Conservation (phyloP, 495 filamentous ascomycete species). For the Hyaloscypha bicolor region DNA sequence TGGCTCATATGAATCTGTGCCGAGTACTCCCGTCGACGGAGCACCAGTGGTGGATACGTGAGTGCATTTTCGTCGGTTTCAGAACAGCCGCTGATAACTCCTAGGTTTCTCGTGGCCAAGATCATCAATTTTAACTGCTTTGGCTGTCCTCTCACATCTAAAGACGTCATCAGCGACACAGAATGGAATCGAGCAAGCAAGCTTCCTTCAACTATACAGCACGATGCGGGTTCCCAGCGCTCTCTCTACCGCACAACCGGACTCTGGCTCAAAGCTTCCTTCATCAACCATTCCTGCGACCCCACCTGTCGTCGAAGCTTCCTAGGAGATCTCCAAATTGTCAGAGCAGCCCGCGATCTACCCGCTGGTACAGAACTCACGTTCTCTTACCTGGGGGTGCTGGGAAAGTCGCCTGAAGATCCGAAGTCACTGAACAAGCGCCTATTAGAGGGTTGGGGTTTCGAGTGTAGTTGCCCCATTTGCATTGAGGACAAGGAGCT, state of each 20-base stretch:
- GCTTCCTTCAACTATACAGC: no score
- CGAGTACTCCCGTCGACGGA: constrained; percentile 42
- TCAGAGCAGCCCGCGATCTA: constrained; percentile 52
- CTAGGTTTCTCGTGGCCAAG: constrained; percentile 39
- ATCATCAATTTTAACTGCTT: constrained; percentile 42
- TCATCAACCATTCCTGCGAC: constrained; percentile 59
- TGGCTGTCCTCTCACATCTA: constrained; percentile 29
- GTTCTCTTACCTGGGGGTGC: background rate
- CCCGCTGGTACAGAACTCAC: constrained; percentile 51
- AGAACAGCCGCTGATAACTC: background rate
- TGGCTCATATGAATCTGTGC: constrained; percentile 39
- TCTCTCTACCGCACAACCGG: constrained; percentile 30
- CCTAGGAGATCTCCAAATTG: constrained; percentile 62
- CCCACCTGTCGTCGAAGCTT: constrained; percentile 50
- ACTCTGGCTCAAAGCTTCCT: constrained; percentile 56
- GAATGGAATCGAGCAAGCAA: no score
- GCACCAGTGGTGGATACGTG: constrained; percentile 37
- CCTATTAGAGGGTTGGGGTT: background rate
- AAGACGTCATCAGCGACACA: no score
- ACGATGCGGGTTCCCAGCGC: background rate
- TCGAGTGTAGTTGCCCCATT: background rate
- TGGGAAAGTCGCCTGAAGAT: background rate
- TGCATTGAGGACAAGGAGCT: background rate
- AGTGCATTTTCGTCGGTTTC: background rate
- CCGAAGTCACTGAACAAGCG: background rate